phyloP scores from a whole-genome alignment of 2,329 filamentous ascomycete genomes.

The Cercospora sesami region DNA sequence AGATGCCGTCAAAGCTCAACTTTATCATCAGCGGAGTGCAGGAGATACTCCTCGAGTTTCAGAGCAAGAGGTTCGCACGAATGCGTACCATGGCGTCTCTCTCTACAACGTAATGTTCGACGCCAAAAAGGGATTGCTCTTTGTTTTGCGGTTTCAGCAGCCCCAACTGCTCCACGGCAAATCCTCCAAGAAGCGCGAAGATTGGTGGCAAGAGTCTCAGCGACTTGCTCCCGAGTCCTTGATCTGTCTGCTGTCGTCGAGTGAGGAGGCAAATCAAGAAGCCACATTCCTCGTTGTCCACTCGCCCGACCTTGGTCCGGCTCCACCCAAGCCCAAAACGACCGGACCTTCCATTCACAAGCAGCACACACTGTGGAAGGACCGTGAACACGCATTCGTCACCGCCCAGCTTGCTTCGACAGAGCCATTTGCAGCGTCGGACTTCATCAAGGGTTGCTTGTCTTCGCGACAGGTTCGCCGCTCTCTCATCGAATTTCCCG shows the following conservation, averaged over 20 bases:
- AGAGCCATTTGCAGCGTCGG: neutral
- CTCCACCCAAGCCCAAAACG: neutral
- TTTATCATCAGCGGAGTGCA: constrained; percentile 39
- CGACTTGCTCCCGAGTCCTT: constrained; percentile 53
- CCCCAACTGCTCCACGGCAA: constrained; percentile 38
- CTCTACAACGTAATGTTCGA: constrained; percentile 43
- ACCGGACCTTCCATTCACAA: neutral
- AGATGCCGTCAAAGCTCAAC: constrained; percentile 54
- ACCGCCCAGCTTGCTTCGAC: constrained; percentile 16
- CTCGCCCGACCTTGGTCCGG: neutral
- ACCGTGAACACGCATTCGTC: constrained; percentile 17
- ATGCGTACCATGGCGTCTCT: constrained; percentile 42
- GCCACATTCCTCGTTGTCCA: constrained; percentile 34
- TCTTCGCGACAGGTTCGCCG: neutral
- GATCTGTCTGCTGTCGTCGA: constrained; percentile 52
- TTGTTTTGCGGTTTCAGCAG: constrained; percentile 52
- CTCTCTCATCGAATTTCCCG: constrained; percentile 62
- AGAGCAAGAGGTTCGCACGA: constrained; percentile 30
- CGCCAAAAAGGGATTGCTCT: constrained; percentile 45
- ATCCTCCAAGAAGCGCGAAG: constrained; percentile 38
- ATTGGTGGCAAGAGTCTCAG: constrained; percentile 56
- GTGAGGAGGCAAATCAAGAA: constrained; percentile 16
- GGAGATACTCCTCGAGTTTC: neutral
- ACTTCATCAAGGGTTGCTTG: constrained; percentile 7
- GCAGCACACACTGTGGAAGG: neutral